Conservation (phyloP, 805 yeast genomes). For the Saturnispora sekii region DNA sequence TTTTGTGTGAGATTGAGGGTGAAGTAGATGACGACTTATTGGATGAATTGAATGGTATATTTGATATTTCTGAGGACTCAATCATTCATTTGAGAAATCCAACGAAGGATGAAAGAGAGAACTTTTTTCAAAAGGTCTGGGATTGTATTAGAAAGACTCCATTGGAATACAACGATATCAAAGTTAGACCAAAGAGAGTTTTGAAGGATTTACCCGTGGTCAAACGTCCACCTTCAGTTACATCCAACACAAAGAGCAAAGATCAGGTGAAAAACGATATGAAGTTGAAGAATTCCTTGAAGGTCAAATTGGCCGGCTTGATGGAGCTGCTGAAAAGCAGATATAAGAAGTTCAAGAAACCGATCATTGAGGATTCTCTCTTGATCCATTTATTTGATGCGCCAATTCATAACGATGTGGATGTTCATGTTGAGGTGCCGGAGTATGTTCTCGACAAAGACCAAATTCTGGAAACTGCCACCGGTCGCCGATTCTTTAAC, state of each 20-base stretch:
- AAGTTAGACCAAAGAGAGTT: constrained; percentile 44
- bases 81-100: constrained; percentile 37
- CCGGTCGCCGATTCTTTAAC: constrained; percentile 66
- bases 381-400: constrained; percentile 68
- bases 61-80: constrained; percentile 47
- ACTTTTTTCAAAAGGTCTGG: constrained; percentile 48
- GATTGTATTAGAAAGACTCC: constrained; percentile 60
- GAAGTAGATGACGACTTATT: constrained; percentile 17
- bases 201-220: constrained; percentile 31
- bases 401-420: constrained; percentile 13
- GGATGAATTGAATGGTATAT: constrained; percentile 40
- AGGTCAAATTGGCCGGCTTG: constrained; percentile 74
- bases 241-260: constrained; percentile 31
- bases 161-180: constrained; percentile 53
- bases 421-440: constrained; percentile 30
- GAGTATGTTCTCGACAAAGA: constrained; percentile 47
- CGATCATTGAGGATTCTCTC: constrained; percentile 69
- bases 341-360: constrained; percentile 85
- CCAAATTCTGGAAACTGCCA: constrained; percentile 70
- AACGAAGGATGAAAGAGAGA: constrained; percentile 33
- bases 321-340: constrained; percentile 85
- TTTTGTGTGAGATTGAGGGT: constrained; percentile 61
- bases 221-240: neutral
- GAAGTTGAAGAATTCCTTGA: constrained; percentile 73
- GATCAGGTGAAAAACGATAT: constrained; percentile 44